These are phyloP conservation scores for Suillus plorans DNA, from an alignment of 768 basidiomycete genomes.

Conservation along the genomic window DNA sequence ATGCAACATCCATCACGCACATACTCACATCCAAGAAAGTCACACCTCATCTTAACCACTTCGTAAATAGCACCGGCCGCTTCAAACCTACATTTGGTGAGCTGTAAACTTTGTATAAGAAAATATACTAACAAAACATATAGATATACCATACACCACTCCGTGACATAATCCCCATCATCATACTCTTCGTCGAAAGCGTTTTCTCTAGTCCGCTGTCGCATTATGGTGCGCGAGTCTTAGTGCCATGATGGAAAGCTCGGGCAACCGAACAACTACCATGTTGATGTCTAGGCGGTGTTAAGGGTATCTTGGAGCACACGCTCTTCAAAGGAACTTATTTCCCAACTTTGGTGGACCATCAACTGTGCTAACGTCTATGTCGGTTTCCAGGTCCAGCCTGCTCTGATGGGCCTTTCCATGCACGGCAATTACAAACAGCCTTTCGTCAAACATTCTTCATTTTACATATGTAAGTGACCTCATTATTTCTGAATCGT, in stretches of 20 bases:
- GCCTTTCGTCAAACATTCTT: no score
- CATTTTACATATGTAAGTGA: no score
- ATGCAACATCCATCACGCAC: no score
- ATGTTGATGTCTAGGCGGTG: conserved; percentile 96
- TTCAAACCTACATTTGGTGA: no score
- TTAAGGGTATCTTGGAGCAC: conserved; percentile 95
- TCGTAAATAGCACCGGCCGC: no score
- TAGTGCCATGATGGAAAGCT: conserved; percentile 95
- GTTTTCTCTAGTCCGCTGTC: neutral
- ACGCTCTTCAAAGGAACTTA: conserved; percentile 97
- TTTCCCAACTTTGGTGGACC: conserved; percentile 98
- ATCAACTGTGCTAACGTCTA: conserved; percentile 99
- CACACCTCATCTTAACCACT: no score
- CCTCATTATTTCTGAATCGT: no score
- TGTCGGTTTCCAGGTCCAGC: conserved; percentile 99
- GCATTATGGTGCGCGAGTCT: conserved; percentile 48
- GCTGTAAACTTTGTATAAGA: no score
- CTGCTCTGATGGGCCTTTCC: conserved; percentile 96
- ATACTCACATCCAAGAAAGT: no score
- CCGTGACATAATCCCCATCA: no score
- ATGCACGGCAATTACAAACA: conserved; percentile 79
- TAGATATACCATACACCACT: conserved; percentile 40
- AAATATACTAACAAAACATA: no score
- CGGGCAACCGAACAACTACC: conserved; percentile 97
- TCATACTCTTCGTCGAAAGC: no score